A percentile compares a stretch with the other conserved stretches of the same genome.
Evolutionary conservation across 257 asterid genomes (phyloP).

Genomic region (Solanum medicagineum): DNA sequence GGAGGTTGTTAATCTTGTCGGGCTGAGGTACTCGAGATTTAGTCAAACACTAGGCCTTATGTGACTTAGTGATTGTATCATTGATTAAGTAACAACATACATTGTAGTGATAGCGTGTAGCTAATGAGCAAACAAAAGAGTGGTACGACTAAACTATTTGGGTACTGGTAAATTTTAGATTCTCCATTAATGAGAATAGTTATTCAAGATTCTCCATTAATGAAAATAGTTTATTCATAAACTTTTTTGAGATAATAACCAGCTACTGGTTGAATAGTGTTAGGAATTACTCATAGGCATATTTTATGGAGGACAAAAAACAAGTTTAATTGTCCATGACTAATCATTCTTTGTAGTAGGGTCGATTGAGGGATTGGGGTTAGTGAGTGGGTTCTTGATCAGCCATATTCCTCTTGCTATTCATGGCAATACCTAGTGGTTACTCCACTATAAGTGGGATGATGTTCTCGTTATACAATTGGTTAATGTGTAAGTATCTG

Average conservation of each 20-base stretch:
- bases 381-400: neutral
- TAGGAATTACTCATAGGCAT: neutral
- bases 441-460: no score
- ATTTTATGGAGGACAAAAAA: neutral
- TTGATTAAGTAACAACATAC: neutral
- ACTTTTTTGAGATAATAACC: no score
- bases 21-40: neutral
- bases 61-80: no score
- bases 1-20: neutral
- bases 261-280: no score
- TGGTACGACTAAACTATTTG: no score
- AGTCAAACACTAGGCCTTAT: neutral
- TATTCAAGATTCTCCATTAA: neutral
- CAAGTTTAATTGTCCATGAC: neutral
- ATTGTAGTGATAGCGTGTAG: no score
- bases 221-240: no score
- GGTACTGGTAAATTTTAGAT: neutral
- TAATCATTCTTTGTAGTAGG: neutral
- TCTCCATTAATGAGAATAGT: no score
- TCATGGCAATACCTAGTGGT: no score
- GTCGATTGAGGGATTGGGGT: neutral
- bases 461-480: no score
- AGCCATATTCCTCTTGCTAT: neutral
- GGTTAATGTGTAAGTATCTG: no score
- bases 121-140: no score